Conservation (phyloP, 371 early-diverging fungal genomes). For the Cokeromyces recurvatus region DNA sequence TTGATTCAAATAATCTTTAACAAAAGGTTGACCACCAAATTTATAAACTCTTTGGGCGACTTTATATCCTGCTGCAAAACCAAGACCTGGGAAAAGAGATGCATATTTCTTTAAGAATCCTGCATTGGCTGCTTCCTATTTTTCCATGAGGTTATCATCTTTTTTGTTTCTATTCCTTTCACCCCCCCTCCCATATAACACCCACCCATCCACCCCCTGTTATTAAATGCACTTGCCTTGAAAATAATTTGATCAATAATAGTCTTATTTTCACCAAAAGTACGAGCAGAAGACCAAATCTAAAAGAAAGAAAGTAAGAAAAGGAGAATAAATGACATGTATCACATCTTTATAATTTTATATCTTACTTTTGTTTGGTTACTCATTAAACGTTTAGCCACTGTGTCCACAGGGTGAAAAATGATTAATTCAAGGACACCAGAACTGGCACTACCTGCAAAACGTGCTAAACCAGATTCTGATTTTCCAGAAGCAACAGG, state of each 20-base stretch:
- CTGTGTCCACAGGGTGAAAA: slow-evolving; percentile 98
- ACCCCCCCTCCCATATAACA: no score
- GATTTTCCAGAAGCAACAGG: slow-evolving; percentile 56
- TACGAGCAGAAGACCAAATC: slow-evolving; percentile 60
- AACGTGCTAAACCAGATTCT: slow-evolving; percentile 80
- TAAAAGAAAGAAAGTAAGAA: slow-evolving; percentile 22
- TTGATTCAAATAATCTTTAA: slow-evolving; percentile 85
- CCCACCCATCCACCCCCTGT: no score
- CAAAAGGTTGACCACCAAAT: slow-evolving; percentile 97
- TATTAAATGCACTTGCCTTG: slow-evolving; percentile 45
- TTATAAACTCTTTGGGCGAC: slow-evolving; percentile 95
- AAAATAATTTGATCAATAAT: slow-evolving; percentile 76
- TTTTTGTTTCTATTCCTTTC: no score
- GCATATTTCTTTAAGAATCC: slow-evolving; percentile 78
- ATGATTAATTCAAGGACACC: slow-evolving; percentile 91
- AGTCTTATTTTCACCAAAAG: slow-evolving; percentile 54
- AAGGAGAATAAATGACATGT: no score
- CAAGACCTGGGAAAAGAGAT: slow-evolving; percentile 95
- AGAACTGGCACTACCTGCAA: slow-evolving; percentile 88
- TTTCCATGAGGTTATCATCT: neutral
- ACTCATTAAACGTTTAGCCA: slow-evolving; percentile 97
- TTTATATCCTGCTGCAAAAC: slow-evolving; percentile 96
- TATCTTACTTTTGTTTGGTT: slow-evolving; percentile 70
- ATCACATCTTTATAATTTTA: no score
- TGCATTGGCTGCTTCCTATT: slow-evolving; percentile 73